These are phyloP conservation scores for Tolypocladium inflatum DNA, from an alignment of 2,329 filamentous ascomycete genomes.

Conservation along the genomic window DNA sequence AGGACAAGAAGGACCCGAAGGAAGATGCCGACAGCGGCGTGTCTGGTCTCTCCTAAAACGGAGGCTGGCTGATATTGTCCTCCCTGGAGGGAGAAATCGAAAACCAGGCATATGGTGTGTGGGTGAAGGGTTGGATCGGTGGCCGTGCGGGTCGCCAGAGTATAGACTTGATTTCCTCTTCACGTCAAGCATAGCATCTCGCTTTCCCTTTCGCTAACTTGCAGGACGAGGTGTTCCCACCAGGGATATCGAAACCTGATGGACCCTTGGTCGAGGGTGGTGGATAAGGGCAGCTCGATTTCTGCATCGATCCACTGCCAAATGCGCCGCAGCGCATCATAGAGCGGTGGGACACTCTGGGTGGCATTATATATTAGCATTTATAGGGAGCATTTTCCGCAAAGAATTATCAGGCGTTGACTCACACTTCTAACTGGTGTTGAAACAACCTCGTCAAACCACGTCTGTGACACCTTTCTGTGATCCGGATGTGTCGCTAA, in stretches of 20 bases:
- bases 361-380: constrained; percentile 7
- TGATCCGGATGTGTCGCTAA: constrained; percentile 20
- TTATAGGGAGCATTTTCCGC: background rate
- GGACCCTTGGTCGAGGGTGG: constrained; percentile 8
- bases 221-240: constrained; percentile 29
- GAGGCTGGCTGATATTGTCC: background rate
- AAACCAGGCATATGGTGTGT: background rate
- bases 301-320: constrained; percentile 24
- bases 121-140: background rate
- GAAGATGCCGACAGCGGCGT: constrained; percentile 29
- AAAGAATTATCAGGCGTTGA: constrained; percentile 4
- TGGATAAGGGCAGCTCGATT: constrained; percentile 9
- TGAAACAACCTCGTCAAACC: constrained; percentile 26
- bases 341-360: constrained; percentile 31
- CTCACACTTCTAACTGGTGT: constrained; percentile 30
- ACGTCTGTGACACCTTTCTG: constrained; percentile 16
- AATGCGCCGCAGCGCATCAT: constrained; percentile 20
- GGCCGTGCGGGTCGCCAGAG: background rate
- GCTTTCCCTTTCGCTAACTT: constrained; percentile 18
- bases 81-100: background rate
- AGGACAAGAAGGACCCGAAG: constrained; percentile 15
- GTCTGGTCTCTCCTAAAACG: constrained; percentile 13
- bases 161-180: constrained; percentile 4
- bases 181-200: constrained; percentile 30
- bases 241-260: constrained; percentile 22